phyloP scores from a whole-genome alignment of 176 grass and related monocot genomes.

The Hsuehochloa calcarea region DNA sequence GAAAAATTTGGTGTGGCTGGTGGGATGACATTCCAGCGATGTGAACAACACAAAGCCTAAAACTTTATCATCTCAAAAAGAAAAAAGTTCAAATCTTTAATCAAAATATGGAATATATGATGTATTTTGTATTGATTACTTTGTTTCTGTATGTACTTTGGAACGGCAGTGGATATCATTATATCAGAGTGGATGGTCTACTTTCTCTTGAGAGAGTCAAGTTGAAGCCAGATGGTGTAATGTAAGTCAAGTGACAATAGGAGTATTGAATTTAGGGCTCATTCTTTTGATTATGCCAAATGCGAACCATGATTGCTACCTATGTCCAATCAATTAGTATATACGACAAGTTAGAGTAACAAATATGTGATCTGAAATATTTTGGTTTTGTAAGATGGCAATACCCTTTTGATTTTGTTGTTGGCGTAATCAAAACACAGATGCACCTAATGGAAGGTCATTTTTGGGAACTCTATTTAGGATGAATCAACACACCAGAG shows the following conservation, averaged over 20 bases:
- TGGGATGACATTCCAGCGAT: background rate
- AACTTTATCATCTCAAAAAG: background rate
- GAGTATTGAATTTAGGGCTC: background rate
- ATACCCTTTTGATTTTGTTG: background rate
- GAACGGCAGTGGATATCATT: constrained; percentile 76
- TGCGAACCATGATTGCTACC: background rate
- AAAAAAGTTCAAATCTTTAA: background rate
- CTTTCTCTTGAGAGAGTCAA: constrained; percentile 92
- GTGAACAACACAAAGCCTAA: background rate
- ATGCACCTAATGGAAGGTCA: background rate
- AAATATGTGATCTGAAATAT: background rate
- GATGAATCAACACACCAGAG: no score
- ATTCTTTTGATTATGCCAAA: background rate
- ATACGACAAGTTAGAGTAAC: background rate
- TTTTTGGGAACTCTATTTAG: background rate
- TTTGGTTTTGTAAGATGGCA: background rate
- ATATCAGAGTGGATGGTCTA: constrained; percentile 99
- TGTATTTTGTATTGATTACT: background rate
- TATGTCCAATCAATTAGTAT: background rate
- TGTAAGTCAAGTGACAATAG: constrained; percentile 40
- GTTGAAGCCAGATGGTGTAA: constrained; percentile 92
- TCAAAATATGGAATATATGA: background rate
- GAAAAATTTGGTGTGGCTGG: background rate
- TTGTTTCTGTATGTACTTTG: constrained; percentile 27
- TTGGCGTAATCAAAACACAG: background rate